Base-by-base conservation (phyloP, 75 land plant species). In the Picea sitchensis region DNA sequence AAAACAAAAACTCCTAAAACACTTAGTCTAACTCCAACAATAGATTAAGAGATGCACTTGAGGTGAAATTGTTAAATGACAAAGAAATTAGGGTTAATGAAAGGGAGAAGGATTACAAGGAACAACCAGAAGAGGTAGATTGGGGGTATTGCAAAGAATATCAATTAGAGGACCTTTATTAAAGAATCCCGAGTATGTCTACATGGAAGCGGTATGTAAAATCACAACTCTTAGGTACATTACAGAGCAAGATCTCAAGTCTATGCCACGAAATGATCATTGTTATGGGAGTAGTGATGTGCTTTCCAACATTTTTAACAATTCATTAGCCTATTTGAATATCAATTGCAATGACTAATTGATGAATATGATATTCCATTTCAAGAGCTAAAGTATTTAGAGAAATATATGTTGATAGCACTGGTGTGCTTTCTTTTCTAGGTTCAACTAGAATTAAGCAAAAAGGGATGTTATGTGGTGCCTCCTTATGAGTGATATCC, bases 401-500 rank as follows among this genome's bases (percentile, higher is more conserved):
- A 88, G 65, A 85, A 87, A 84, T 90, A 88, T 64, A 85, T 90
- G 8, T 80, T 93, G 36, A 84, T 87, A 14, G 86, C 87, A 20
- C 92, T 94, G 92, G 86, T 94, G 17, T 83, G 86, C 72, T 73
- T 90, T 76, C 80, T 94, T 75, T 87, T 86, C 65, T 82, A 90
- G 62, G 76, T 82, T 41, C 81, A 85, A 9, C 96, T 91, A 0
- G 64, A 81, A 18, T 73, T 90, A 71, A 84, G 84, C 62, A 90
- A 81, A 54, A 54, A 90, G 90, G 18, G 94, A 94, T 81, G 96
- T 94, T 17, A 83, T 94, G 92, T 92, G 94, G 96, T 94, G 94
- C 78, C 73, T 94, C 57, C 83, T 94, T 1, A 92, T 92, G 94
- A 79, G 87, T 77, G 92, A 92, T 80, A 81, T 94, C 59, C 80